Evolutionary conservation across 768 basidiomycete species (phyloP), one percentile per base, ranked within the genome.

Genomic region (Pulveroboletus sp.): DNA sequence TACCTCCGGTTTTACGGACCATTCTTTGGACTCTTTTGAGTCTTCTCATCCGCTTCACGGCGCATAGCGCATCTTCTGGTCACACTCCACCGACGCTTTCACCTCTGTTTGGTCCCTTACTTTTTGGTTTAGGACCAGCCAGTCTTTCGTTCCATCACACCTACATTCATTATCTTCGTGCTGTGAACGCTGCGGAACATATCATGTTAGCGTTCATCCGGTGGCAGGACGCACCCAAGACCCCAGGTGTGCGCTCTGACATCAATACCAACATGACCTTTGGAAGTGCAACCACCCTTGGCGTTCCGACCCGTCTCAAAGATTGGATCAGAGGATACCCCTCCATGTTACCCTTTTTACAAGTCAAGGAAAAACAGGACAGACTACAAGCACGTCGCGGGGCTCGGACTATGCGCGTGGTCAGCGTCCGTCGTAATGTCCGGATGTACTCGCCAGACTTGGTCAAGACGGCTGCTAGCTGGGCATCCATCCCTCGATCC

Each of bases 301-400:
- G 84, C 3, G 80, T 93, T 8, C 95, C 94, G 3, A 80, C 82
- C 12, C 82, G 89, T n/a, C 82, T 96, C 54, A 86, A 88, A 60
- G 85, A 89, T 57, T 94, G 92, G 90, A 87, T 95, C 54, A 80
- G 86, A 52, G 89, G 89, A 3, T 96, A 97, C 62, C 92, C 93
- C 0, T 66, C 82, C 8, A 90, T 85, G 78, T 72, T 95, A 5
- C 80, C 89, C 1, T 71, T 74, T 41, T 75, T 88, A 31, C 78
- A 74, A 30, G 66, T 78, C 43, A 69, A 69, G 46, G 75, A 76
- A 56, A 70, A 70, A 42, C 69, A 76, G 27, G 70, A 72, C 4
- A 78, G 75, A 14, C 80, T 81, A 0, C 80, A 84, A 51, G 79
- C 89, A 0, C 78, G 93, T 24, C 78, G 81, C 18, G 93, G 91